These are phyloP conservation scores for Musa schizocarpa DNA, from an alignment of 176 grass and related monocot genomes.

Conservation along the genomic window DNA sequence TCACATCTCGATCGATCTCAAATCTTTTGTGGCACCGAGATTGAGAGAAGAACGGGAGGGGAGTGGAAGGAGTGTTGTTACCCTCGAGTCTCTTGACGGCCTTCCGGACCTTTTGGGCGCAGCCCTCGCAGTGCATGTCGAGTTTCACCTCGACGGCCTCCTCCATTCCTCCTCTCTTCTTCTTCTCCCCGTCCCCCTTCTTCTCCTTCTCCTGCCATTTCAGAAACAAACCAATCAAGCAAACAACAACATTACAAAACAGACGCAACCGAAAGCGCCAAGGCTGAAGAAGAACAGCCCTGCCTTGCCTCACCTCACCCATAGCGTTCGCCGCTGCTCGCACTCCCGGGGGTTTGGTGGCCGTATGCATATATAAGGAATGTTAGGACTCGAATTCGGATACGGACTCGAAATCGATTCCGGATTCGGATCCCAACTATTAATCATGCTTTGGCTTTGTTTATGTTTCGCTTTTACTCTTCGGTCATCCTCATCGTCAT, in stretches of 20 bases:
- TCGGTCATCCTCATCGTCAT: not conserved
- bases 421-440: not conserved
- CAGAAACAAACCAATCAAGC: not conserved
- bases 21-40: not conserved
- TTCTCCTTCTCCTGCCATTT: conserved; percentile 9
- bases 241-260: not conserved
- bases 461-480: not conserved
- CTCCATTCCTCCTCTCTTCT: conserved; percentile 17
- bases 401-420: not conserved
- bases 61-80: not conserved
- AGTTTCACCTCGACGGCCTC: conserved; percentile 54
- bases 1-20: not conserved
- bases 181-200: not conserved
- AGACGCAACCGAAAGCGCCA: not conserved
- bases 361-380: not conserved
- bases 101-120: conserved; percentile 51
- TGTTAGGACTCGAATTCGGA: not conserved
- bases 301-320: not conserved
- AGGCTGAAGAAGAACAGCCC: not conserved
- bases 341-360: not conserved
- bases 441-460: not conserved
- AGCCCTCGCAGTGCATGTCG: conserved; percentile 74
- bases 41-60: not conserved
- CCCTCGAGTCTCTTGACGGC: conserved; percentile 42
- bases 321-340: not conserved